Conservation (phyloP, 2,329 filamentous ascomycete species). For the Fusarium sulawesiense region DNA sequence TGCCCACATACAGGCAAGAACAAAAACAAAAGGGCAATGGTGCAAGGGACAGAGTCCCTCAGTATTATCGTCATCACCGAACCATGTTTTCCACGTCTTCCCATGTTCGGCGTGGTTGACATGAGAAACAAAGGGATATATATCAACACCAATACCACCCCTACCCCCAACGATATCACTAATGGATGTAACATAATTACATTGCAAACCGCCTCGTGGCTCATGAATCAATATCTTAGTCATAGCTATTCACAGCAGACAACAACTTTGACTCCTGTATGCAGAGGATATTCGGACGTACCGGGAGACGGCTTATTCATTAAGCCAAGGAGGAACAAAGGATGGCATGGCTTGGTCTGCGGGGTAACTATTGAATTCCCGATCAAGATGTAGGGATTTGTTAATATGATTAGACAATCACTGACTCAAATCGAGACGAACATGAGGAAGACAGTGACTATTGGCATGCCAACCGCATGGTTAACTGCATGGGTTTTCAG, state of each 20-base stretch:
- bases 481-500: neutral
- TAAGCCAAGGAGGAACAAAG: slow-evolving; percentile 22
- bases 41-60: neutral
- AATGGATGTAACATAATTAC: slow-evolving; percentile 2
- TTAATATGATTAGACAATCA: neutral
- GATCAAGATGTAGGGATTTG: neutral
- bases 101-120: neutral
- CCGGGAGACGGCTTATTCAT: neutral
- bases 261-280: neutral
- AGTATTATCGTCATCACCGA: neutral
- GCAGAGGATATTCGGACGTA: neutral
- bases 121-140: neutral
- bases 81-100: neutral
- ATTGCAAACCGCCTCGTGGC: slow-evolving; percentile 8
- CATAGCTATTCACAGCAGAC: neutral
- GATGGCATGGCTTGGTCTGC: slow-evolving; percentile 12
- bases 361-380: slow-evolving; percentile 17
- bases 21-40: neutral
- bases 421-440: neutral
- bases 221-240: neutral
- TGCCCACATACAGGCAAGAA: neutral
- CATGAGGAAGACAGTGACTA: neutral
- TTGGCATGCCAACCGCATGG: slow-evolving; percentile 14
- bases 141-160: neutral
- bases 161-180: neutral